A percentile compares a stretch with the other conserved stretches of the same genome.
These are phyloP conservation scores for Mortierella sp. DNA, from an alignment of 371 early-diverging fungal genomes.

Conservation along the genomic window DNA sequence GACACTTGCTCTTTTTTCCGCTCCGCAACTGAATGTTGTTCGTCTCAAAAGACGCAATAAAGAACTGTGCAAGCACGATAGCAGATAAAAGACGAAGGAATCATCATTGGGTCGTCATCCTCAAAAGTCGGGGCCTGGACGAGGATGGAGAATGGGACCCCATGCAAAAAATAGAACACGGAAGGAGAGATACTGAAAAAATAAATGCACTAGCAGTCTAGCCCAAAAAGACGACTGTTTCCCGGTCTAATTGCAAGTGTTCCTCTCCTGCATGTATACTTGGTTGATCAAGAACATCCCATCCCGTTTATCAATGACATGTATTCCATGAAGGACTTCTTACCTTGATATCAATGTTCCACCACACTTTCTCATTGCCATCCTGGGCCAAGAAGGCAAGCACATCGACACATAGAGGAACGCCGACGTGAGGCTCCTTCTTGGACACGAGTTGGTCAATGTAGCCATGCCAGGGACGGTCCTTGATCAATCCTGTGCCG, in stretches of 20 bases:
- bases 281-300: background rate
- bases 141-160: background rate
- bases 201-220: background rate
- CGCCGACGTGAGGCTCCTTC: slow-evolving; percentile 61
- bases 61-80: background rate
- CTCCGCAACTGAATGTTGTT: background rate
- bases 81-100: background rate
- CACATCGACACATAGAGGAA: slow-evolving; percentile 71
- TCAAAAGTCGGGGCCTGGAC: background rate
- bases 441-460: slow-evolving; percentile 70
- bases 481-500: slow-evolving; percentile 65
- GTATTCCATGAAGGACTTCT: background rate
- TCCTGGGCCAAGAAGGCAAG: slow-evolving; percentile 66
- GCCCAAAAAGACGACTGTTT: background rate
- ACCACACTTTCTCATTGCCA: slow-evolving; percentile 62
- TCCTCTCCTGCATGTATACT: no score
- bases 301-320: background rate
- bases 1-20: background rate
- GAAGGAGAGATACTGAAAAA: background rate
- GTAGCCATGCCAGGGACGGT: slow-evolving; percentile 68
- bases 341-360: slow-evolving; percentile 79
- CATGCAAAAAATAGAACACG: background rate
- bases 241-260: background rate
- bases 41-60: background rate
- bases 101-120: slow-evolving; percentile 6